Conservation (phyloP, 2,329 filamentous ascomycete genomes). For the Zymoseptoria ardabiliae region DNA sequence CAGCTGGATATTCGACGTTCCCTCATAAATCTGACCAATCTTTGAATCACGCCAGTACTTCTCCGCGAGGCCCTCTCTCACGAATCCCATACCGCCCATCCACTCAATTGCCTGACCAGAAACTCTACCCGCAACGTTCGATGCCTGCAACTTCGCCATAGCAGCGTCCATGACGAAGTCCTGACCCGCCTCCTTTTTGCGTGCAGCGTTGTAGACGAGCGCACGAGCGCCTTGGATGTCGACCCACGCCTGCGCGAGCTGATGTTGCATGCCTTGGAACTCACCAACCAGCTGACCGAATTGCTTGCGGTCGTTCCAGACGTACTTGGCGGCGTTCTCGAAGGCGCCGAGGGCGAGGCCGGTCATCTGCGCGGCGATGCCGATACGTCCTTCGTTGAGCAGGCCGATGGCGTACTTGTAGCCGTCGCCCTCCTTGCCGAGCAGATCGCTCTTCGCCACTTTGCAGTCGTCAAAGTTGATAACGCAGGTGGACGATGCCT, state of each 20-base stretch:
- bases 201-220: conserved; percentile 88
- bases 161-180: conserved; percentile 93
- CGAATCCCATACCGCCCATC: conserved; percentile 99
- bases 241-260: conserved; percentile 90
- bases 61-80: conserved; percentile 90
- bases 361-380: conserved; percentile 98
- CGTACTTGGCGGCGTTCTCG: conserved; percentile 89
- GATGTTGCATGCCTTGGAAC: conserved; percentile 99
- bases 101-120: conserved; percentile 85
- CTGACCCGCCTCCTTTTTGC: conserved; percentile 96
- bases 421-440: conserved; percentile 82
- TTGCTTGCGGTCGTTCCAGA: conserved; percentile 97
- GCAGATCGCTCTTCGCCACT: conserved; percentile 77
- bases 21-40: conserved; percentile 82
- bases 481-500: conserved; percentile 90
- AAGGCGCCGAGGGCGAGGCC: conserved; percentile 89
- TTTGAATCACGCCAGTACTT: conserved; percentile 98
- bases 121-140: conserved; percentile 84
- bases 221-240: conserved; percentile 88
- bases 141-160: conserved; percentile 95
- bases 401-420: conserved; percentile 97
- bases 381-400: conserved; percentile 93
- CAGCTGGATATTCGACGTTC: conserved; percentile 69
- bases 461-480: conserved; percentile 96
- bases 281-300: conserved; percentile 89